Conservation (phyloP, 306 rosid species). For the Prunus dulcis region DNA sequence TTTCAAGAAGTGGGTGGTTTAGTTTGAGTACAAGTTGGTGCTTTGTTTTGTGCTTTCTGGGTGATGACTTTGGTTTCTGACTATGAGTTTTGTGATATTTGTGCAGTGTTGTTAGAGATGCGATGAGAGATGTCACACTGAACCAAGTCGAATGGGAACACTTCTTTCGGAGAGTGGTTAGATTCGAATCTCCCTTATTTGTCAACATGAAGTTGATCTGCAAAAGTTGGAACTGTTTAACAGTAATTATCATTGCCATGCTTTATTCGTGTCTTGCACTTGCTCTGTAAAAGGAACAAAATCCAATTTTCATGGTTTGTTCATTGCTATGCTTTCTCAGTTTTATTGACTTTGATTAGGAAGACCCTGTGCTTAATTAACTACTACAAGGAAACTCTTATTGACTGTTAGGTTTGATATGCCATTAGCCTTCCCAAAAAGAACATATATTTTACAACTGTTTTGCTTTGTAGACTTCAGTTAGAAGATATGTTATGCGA, state of each 20-base stretch:
- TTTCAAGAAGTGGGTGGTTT: slow-evolving; percentile 9
- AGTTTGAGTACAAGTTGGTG: slow-evolving; percentile 5
- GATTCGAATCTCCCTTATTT: neutral
- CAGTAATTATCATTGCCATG: neutral
- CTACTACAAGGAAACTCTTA: neutral
- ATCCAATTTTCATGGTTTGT: neutral
- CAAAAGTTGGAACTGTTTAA: neutral
- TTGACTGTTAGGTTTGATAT: neutral
- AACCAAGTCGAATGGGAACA: slow-evolving; percentile 31
- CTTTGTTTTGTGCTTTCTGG: neutral
- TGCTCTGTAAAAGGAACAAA: too few species aligned
- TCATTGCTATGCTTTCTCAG: neutral
- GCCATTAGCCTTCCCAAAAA: neutral
- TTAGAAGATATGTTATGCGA: neutral
- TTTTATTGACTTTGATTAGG: neutral
- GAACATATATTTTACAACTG: neutral
- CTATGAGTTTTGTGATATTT: slow-evolving; percentile 21
- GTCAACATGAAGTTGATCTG: neutral
- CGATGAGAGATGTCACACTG: neutral
- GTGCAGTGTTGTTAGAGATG: slow-evolving; percentile 41
- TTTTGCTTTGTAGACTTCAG: neutral
- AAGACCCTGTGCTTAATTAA: neutral
- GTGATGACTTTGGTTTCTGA: slow-evolving; percentile 4
- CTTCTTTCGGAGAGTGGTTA: slow-evolving; percentile 45
- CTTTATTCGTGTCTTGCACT: too few species aligned